phyloP scores from a whole-genome alignment of 495 filamentous ascomycete species.

The Chaetomidium leptoderma region DNA sequence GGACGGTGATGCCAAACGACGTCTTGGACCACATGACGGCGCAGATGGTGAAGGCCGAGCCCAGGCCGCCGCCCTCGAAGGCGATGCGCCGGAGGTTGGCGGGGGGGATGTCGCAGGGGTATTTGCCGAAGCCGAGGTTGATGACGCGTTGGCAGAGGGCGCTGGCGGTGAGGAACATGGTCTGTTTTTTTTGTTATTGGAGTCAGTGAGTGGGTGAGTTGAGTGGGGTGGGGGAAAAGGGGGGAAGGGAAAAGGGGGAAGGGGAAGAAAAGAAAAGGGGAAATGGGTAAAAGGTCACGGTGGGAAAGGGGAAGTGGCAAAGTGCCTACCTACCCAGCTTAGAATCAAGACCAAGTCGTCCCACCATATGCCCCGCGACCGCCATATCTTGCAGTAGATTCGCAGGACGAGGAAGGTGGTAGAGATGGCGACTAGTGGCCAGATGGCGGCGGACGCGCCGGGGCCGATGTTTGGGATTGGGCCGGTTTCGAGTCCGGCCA shows the following conservation, averaged over 20 bases:
- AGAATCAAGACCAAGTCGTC: constrained; percentile 28
- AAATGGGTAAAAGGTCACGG: too few relatives aligned
- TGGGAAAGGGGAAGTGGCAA: too few relatives aligned
- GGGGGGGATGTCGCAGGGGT: constrained; percentile 28
- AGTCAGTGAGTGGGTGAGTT: too few relatives aligned
- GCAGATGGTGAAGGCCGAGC: constrained; percentile 18
- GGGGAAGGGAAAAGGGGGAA: neutral
- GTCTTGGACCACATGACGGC: constrained; percentile 33
- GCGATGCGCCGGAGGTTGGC: constrained; percentile 12
- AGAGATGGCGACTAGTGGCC: constrained; percentile 19
- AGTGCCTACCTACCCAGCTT: constrained; percentile 28
- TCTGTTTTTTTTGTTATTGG: neutral
- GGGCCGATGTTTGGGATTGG: constrained; percentile 14
- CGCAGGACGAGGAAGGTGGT: constrained; percentile 26
- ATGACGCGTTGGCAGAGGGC: constrained; percentile 16
- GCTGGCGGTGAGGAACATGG: constrained; percentile 13
- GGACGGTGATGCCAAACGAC: constrained; percentile 30
- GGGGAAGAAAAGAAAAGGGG: neutral
- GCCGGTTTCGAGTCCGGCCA: neutral
- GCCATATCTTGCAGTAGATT: constrained; percentile 31
- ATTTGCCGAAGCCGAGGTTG: constrained; percentile 28
- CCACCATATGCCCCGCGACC: constrained; percentile 28
- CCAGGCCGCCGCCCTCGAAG: constrained; percentile 18
- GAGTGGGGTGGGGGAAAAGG: neutral
- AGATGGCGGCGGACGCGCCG: constrained; percentile 8